Conservation (phyloP, 2,329 filamentous ascomycete species). For the Elsinoe fawcettii region DNA sequence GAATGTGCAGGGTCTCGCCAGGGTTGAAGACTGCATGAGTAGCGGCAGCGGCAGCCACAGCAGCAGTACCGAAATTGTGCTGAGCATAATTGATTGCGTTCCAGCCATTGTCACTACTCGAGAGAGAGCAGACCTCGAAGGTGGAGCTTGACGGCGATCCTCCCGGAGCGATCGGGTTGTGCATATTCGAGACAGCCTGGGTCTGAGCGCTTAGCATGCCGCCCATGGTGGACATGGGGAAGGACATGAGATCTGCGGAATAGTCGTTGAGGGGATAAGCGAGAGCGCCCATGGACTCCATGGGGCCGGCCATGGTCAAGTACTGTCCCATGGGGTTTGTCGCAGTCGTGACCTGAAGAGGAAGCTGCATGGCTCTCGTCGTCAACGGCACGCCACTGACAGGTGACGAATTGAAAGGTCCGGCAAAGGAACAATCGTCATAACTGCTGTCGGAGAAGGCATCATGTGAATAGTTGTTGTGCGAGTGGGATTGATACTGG, state of each 20-base stretch:
- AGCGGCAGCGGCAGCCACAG: slow-evolving; percentile 17
- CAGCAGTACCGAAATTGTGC: background rate
- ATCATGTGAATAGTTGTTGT: slow-evolving; percentile 27
- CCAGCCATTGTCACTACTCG: slow-evolving; percentile 83
- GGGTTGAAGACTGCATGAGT: slow-evolving; percentile 78
- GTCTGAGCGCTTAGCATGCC: slow-evolving; percentile 44
- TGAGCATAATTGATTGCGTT: slow-evolving; percentile 62
- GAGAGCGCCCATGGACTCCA: slow-evolving; percentile 39
- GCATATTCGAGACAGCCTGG: slow-evolving; percentile 22
- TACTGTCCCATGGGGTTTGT: slow-evolving; percentile 34
- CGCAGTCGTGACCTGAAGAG: slow-evolving; percentile 33
- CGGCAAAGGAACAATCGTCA: slow-evolving; percentile 32
- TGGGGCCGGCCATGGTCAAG: slow-evolving; percentile 35
- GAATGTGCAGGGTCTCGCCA: slow-evolving; percentile 78
- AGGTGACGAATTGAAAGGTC: slow-evolving; percentile 38
- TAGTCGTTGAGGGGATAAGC: slow-evolving; percentile 56
- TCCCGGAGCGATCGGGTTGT: slow-evolving; percentile 34
- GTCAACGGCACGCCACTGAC: slow-evolving; percentile 41
- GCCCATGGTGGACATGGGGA: slow-evolving; percentile 36
- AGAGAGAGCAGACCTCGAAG: slow-evolving; percentile 78
- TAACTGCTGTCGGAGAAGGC: slow-evolving; percentile 33
- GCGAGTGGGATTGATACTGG: slow-evolving; percentile 26
- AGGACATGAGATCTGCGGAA: slow-evolving; percentile 54
- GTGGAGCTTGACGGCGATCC: slow-evolving; percentile 72
- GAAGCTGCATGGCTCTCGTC: slow-evolving; percentile 27